Conservation (phyloP, 352 stramenopile species). For the Pythium biforme region DNA sequence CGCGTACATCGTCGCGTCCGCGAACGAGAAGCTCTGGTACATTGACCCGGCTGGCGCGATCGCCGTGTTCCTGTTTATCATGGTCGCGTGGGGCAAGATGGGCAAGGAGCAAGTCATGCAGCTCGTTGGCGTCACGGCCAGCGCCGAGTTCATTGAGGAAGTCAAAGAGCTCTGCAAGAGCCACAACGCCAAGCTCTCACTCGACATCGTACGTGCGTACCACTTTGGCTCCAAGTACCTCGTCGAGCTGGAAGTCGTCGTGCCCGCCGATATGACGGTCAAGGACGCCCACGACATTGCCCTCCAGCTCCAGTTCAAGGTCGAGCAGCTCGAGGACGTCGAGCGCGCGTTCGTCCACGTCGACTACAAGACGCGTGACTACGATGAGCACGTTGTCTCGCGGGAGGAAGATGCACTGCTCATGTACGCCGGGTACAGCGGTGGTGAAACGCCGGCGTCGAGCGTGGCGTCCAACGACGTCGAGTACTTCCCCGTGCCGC, state of each 20-base stretch:
- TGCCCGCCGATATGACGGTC: conserved; percentile 89
- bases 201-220: conserved; percentile 92
- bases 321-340: conserved; percentile 84
- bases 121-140: conserved; percentile 66
- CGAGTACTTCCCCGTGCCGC: conserved; percentile 57
- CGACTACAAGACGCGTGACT: conserved; percentile 85
- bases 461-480: conserved; percentile 5
- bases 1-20: conserved; percentile 56
- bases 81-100: conserved; percentile 88
- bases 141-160: conserved; percentile 89
- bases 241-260: conserved; percentile 93
- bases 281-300: conserved; percentile 93
- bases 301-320: conserved; percentile 89
- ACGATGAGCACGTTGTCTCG: conserved; percentile 76
- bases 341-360: conserved; percentile 92
- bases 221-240: conserved; percentile 95
- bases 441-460: conserved; percentile 20
- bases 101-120: conserved; percentile 91
- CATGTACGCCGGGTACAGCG: conserved; percentile 24
- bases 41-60: conserved; percentile 92
- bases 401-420: conserved; percentile 56
- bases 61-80: conserved; percentile 93
- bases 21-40: conserved; percentile 74
- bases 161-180: conserved; percentile 75
- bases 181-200: conserved; percentile 66